These are phyloP conservation scores for Phytopythium montanum DNA, from an alignment of 352 stramenopile species.

Conservation along the genomic window DNA sequence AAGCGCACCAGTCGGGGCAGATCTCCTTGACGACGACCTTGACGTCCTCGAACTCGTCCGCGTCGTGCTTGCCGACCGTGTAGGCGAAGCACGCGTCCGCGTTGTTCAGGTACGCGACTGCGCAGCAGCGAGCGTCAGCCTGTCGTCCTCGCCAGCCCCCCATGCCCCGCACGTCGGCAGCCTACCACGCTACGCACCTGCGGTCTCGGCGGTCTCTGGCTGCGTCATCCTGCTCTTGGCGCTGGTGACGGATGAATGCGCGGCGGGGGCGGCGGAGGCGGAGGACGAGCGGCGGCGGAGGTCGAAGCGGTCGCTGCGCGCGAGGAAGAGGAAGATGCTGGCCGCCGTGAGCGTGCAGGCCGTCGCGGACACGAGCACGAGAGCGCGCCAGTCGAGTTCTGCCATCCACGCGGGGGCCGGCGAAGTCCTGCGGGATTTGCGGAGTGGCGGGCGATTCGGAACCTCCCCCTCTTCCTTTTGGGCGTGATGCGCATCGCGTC, in stretches of 20 bases:
- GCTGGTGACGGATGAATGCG: background rate
- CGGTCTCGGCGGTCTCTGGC: background rate
- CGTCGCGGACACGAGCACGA: conserved; percentile 47
- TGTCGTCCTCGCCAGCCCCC: conserved; percentile 1
- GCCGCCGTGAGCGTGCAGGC: conserved; percentile 58
- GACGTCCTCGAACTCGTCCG: conserved; percentile 77
- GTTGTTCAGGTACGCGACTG: conserved; percentile 85
- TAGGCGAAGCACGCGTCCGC: conserved; percentile 67
- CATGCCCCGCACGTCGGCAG: background rate
- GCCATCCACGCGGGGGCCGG: conserved; percentile 11
- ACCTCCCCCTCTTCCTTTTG: background rate
- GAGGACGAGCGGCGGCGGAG: conserved; percentile 13
- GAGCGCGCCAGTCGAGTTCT: conserved; percentile 44
- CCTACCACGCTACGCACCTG: no score
- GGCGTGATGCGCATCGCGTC: no score
- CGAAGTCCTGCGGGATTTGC: background rate
- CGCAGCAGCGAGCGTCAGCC: background rate
- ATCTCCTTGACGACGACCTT: conserved; percentile 75
- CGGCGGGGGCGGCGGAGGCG: background rate
- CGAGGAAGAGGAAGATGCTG: conserved; percentile 42
- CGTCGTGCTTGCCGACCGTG: conserved; percentile 48
- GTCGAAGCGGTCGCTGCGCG: conserved; percentile 12
- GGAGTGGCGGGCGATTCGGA: background rate
- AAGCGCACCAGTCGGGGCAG: conserved; percentile 51
- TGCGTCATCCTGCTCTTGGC: conserved; percentile 8